phyloP scores from a whole-genome alignment of 768 basidiomycete genomes.

The Kwoniella pini region DNA sequence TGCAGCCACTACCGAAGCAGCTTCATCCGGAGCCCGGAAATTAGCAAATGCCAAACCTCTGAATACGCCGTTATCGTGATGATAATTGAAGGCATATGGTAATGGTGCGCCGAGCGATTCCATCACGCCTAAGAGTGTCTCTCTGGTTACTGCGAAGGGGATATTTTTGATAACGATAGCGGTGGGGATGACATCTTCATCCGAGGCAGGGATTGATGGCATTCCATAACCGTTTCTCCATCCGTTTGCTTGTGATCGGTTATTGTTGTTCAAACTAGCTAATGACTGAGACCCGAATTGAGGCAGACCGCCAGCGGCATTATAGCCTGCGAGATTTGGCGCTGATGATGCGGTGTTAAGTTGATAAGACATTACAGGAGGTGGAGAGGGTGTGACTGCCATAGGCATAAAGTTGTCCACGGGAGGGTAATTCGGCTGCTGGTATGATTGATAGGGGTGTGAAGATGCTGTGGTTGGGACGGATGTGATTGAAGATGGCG shows the following conservation, averaged over 20 bases:
- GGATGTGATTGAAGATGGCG: conserved; percentile 47
- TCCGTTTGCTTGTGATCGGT: conserved; percentile 14
- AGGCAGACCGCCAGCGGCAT: conserved; percentile 20
- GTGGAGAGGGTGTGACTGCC: conserved; percentile 41
- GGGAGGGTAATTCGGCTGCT: conserved; percentile 18
- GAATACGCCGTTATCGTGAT: conserved; percentile 95
- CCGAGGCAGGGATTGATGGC: conserved; percentile 18
- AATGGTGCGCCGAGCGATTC: conserved; percentile 92
- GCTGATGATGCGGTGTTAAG: conserved; percentile 12
- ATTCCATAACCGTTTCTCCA: conserved; percentile 34
- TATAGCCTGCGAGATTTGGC: conserved; percentile 26
- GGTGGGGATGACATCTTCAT: conserved; percentile 93
- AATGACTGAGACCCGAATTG: conserved; percentile 31
- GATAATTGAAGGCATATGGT: conserved; percentile 99
- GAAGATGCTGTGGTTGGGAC: conserved; percentile 36
- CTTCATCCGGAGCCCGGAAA: conserved; percentile 86
- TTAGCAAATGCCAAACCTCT: conserved; percentile 98
- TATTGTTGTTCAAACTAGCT: conserved; percentile 20
- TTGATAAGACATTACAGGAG: conserved; percentile 23
- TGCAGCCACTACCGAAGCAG: conserved; percentile 92
- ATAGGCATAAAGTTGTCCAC: conserved; percentile 29
- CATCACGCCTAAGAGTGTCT: conserved; percentile 94
- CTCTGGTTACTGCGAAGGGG: conserved; percentile 96
- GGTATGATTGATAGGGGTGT: conserved; percentile 25
- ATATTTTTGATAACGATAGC: conserved; percentile 99